Evolutionary conservation across 2,329 filamentous ascomycete genomes (phyloP).

Genomic region (Colletotrichum acutatum): DNA sequence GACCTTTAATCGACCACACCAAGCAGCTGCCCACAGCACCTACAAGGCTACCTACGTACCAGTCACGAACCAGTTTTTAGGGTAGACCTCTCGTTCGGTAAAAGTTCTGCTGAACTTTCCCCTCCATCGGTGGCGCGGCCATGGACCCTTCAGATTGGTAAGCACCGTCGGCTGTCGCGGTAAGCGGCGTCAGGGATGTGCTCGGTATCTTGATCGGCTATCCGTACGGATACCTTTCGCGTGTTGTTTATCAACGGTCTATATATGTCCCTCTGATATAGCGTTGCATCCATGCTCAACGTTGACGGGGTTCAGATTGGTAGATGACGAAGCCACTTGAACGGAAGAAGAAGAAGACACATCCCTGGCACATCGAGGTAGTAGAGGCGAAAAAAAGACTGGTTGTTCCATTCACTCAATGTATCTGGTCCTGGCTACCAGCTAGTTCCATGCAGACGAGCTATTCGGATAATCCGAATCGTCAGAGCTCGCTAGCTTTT

Average conservation of each 20-base stretch:
- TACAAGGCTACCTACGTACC: too few species aligned
- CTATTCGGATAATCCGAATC: background rate
- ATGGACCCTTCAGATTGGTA: conserved; percentile 3
- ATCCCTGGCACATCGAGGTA: background rate
- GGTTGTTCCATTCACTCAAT: background rate
- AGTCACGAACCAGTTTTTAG: too few species aligned
- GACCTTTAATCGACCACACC: background rate
- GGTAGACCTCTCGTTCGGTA: background rate
- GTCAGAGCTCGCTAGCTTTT: background rate
- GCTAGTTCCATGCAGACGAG: background rate
- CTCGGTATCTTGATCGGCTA: conserved; percentile 4
- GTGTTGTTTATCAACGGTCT: background rate
- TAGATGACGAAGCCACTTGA: background rate
- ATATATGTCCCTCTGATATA: background rate
- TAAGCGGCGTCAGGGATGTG: background rate
- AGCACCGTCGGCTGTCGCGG: conserved; percentile 17
- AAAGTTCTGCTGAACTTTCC: background rate
- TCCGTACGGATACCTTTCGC: background rate
- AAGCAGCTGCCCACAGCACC: too few species aligned
- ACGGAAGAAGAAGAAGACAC: background rate
- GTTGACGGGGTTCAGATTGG: background rate
- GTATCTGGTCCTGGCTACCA: background rate
- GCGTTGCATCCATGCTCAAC: background rate
- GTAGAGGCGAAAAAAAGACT: background rate
- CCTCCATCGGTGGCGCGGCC: background rate